These are phyloP conservation scores for Suillus cothurnatus DNA, from an alignment of 768 basidiomycete genomes.

Conservation along the genomic window DNA sequence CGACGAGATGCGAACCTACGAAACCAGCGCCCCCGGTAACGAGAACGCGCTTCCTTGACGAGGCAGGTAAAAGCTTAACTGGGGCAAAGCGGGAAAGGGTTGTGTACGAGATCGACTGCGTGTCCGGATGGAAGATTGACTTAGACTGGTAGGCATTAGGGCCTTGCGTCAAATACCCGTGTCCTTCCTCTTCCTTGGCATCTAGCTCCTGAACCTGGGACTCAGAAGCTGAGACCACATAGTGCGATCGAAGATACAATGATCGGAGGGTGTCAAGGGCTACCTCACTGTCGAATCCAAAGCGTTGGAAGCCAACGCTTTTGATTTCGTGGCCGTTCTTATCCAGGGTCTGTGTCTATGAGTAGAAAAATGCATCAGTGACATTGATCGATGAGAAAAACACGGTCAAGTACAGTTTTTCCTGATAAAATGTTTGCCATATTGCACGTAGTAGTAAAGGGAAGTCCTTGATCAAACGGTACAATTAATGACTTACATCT, in stretches of 20 bases:
- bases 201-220: constrained; percentile 41
- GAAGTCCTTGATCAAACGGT: not conserved
- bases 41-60: constrained; percentile 83
- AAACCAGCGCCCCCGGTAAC: constrained; percentile 99
- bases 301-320: constrained; percentile 80
- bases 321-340: constrained; percentile 76
- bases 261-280: constrained; percentile 78
- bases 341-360: constrained; percentile 65
- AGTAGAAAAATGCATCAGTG: constrained; percentile 12
- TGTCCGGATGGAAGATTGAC: constrained; percentile 82
- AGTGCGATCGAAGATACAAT: constrained; percentile 87
- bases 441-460: not conserved
- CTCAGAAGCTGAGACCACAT: constrained; percentile 50
- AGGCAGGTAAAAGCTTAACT: constrained; percentile 81
- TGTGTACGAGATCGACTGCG: constrained; percentile 86
- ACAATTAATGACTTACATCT: constrained; percentile 11
- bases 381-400: not conserved
- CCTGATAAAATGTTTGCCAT: constrained; percentile 28
- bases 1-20: constrained; percentile 97
- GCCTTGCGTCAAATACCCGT: constrained; percentile 57
- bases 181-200: constrained; percentile 41
- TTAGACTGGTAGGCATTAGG: constrained; percentile 69
- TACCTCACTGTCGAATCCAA: constrained; percentile 90
- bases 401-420: constrained; percentile 17
- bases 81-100: constrained; percentile 92